phyloP scores from a whole-genome alignment of 345 rosid genomes.

The Ceriops zippeliana region DNA sequence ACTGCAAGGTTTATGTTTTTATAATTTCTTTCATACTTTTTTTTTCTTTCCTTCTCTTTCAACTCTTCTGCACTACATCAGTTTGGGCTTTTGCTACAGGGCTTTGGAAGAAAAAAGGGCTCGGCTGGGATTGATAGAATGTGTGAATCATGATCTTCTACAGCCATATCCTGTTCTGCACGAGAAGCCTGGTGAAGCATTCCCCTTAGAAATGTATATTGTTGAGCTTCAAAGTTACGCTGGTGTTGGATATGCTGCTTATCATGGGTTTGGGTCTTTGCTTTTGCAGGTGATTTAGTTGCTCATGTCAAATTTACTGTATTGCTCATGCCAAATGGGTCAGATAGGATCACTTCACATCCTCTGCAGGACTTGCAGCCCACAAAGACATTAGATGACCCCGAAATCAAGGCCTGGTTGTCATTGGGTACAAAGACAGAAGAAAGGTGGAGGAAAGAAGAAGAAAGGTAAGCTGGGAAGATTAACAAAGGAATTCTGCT shows the following conservation, averaged over 20 bases:
- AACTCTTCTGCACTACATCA: not conserved
- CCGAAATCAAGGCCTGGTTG: slow-evolving; percentile 93
- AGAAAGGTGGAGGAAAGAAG: slow-evolving; percentile 96
- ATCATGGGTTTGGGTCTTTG: not conserved
- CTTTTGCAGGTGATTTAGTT: slow-evolving; percentile 64
- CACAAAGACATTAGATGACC: slow-evolving; percentile 71
- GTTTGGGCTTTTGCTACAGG: slow-evolving; percentile 30
- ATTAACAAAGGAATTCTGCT: not conserved
- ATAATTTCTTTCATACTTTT: not conserved
- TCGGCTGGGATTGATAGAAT: slow-evolving; percentile 86
- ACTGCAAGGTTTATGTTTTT: slow-evolving; percentile 59
- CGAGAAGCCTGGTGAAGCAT: slow-evolving; percentile 76
- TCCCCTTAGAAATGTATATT: not conserved
- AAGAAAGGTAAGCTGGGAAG: slow-evolving; percentile 63
- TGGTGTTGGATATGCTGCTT: too few species aligned
- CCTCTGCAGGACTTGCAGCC: slow-evolving; percentile 73
- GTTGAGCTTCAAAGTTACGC: not conserved
- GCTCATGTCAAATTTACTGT: slow-evolving; percentile 94
- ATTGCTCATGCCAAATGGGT: slow-evolving; percentile 92
- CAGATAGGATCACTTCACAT: slow-evolving; percentile 83
- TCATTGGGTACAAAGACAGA: slow-evolving; percentile 83
- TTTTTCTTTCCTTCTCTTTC: not conserved
- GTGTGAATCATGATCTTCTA: slow-evolving; percentile 92
- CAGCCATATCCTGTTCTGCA: slow-evolving; percentile 97
- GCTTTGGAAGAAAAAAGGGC: slow-evolving; percentile 98